Evolutionary conservation across 306 rosid species (phyloP).

Genomic region (Arachis hypogaea): DNA sequence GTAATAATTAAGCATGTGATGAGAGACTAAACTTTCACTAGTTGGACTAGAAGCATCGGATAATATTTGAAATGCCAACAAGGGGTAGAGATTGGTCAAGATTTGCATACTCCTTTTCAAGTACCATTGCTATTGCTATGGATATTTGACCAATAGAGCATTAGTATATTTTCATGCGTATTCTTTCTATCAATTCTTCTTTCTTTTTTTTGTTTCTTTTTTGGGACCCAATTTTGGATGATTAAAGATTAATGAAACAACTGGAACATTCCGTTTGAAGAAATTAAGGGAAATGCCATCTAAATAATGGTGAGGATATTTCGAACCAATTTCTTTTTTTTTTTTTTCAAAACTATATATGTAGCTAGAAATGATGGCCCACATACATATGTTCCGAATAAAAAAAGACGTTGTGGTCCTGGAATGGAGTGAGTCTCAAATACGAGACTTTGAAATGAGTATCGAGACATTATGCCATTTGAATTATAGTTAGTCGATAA

Average conservation of each 20-base stretch:
- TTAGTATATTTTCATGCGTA: conserved; percentile 23
- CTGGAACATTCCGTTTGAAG: not conserved
- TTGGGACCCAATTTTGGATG: not conserved
- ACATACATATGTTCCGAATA: too few relatives aligned
- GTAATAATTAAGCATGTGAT: conserved; percentile 31
- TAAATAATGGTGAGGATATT: conserved; percentile 2
- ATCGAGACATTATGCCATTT: too few relatives aligned
- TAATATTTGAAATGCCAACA: not conserved
- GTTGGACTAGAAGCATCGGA: not conserved
- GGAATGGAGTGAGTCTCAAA: too few relatives aligned
- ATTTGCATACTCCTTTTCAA: conserved; percentile 14
- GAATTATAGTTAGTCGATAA: too few relatives aligned
- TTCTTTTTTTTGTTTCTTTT: not conserved
- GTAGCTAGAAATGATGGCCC: too few relatives aligned
- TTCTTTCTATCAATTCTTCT: not conserved
- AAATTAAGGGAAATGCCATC: not conserved
- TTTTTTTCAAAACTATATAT: too few relatives aligned
- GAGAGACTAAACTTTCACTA: conserved; percentile 9
- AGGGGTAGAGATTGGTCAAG: conserved; percentile 28
- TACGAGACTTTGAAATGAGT: too few relatives aligned
- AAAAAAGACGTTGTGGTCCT: too few relatives aligned
- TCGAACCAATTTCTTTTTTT: not conserved
- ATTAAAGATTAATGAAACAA: not conserved
- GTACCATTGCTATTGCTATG: not conserved
- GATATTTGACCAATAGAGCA: not conserved